Evolutionary conservation across 345 rosid species (phyloP).

Genomic region (Eucalyptus paniculata): DNA sequence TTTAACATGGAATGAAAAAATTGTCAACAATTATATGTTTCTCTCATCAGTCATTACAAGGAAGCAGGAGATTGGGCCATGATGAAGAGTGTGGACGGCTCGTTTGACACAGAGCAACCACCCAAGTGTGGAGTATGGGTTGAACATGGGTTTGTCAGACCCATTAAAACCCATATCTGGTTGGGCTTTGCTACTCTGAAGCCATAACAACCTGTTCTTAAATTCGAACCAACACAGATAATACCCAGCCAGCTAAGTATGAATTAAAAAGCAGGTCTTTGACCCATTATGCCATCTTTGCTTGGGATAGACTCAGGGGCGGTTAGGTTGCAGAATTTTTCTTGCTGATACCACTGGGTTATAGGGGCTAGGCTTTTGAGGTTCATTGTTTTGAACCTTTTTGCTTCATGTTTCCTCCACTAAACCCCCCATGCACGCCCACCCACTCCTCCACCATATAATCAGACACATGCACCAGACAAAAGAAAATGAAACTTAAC

Average conservation of each 20-base stretch:
- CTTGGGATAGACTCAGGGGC: not conserved
- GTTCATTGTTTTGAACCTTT: not conserved
- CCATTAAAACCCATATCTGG: not conserved
- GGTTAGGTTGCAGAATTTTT: not conserved
- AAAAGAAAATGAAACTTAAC: not conserved
- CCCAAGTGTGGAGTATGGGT: not conserved
- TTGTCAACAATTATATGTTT: not conserved
- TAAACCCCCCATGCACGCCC: not conserved
- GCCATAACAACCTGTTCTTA: not conserved
- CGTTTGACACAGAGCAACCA: not conserved
- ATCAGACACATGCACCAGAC: not conserved
- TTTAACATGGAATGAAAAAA: not conserved
- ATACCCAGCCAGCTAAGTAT: not conserved
- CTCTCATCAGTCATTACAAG: not conserved
- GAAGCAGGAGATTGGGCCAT: not conserved
- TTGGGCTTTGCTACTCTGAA: not conserved
- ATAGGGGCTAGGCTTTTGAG: not conserved
- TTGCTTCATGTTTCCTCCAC: not conserved
- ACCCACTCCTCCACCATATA: not conserved
- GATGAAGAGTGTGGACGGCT: not conserved
- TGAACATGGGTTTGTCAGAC: not conserved
- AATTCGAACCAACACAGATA: not conserved
- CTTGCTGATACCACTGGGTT: not conserved
- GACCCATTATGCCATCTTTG: not conserved
- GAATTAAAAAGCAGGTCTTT: not conserved